Percentiles rank a stretch among this genome's conserved stretches.
Conservation (phyloP, 2,329 filamentous ascomycete genomes). For the Beauveria sp. region DNA sequence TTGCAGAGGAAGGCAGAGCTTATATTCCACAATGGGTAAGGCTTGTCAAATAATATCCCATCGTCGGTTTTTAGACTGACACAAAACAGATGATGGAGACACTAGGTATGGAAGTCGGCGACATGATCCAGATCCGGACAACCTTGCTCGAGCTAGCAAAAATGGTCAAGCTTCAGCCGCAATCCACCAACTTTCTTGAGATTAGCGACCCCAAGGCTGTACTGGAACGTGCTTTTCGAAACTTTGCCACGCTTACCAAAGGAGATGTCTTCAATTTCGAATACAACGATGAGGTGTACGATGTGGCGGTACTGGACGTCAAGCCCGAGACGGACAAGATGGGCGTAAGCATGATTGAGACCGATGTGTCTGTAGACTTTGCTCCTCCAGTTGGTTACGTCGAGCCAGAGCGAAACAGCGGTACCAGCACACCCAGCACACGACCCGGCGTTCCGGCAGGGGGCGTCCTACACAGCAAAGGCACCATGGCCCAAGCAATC, state of each 20-base stretch:
- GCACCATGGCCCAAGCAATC: slow-evolving; percentile 96
- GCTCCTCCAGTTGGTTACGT: slow-evolving; percentile 90
- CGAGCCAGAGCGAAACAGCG: slow-evolving; percentile 70
- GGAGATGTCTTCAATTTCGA: slow-evolving; percentile 93
- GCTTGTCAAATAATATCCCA: slow-evolving; percentile 18
- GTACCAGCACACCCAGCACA: slow-evolving; percentile 78
- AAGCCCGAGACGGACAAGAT: slow-evolving; percentile 79
- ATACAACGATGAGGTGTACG: slow-evolving; percentile 92
- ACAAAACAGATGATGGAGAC: slow-evolving; percentile 79
- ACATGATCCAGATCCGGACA: slow-evolving; percentile 90
- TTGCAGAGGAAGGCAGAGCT: slow-evolving; percentile 91
- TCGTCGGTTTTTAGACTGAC: slow-evolving; percentile 11
- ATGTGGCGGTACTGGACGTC: slow-evolving; percentile 87
- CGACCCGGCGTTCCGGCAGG: slow-evolving; percentile 59
- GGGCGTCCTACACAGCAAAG: slow-evolving; percentile 72
- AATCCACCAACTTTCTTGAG: slow-evolving; percentile 87
- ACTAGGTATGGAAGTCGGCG: slow-evolving; percentile 79
- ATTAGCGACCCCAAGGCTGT: slow-evolving; percentile 97
- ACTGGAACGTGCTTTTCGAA: slow-evolving; percentile 90
- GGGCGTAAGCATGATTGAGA: slow-evolving; percentile 91
- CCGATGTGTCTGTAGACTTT: slow-evolving; percentile 93
- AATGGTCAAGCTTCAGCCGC: slow-evolving; percentile 94
- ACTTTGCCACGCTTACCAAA: slow-evolving; percentile 88
- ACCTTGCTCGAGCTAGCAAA: slow-evolving; percentile 85
- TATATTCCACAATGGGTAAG: slow-evolving; percentile 91